Evolutionary conservation across 306 rosid genomes (phyloP), one percentile per base, ranked within the genome.

Genomic region (Vachellia pachyceras): DNA sequence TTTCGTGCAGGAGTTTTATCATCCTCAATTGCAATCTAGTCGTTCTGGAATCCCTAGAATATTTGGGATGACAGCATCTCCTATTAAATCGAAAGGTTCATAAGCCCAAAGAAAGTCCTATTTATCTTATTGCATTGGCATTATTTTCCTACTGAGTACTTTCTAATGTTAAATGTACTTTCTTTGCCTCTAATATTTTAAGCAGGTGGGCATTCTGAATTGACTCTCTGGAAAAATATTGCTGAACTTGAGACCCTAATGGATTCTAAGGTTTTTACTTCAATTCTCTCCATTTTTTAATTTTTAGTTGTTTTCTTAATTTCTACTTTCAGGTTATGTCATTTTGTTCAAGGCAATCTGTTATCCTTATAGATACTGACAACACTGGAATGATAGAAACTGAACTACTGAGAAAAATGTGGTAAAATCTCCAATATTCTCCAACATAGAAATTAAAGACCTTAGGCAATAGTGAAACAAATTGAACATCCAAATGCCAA

Each of bases 11-110:
- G 99, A 93, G 44, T 95, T 92, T 67, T 93, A 91, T 85, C 99
- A 93, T 23, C 77, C 22, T 6, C 90, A 83, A 57, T 47, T 91
- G 82, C 13, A 29, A 6, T 77, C 60, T 67, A 85, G 89, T 23
- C 39, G 55, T 73, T 72, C 85, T 72, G 81, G 83, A 33, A 92
- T 92, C 73, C 99, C 97, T 41, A 83, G 92, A 72, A 89, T 95
- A 80, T 82, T 95, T 36, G 99, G 99, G 81, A 95, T 95, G 99
- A 91, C 97, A 72, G 97, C 97, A 61, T 89, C 99, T 67, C 99
- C 94, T 33, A 85, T 95, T 42, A 95, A 95, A 77, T 83, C 97
- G 4, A 95, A 95, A 85, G 97, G 99, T 95, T 77, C 6, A 17
- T 25, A 73, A 61, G 17, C 70, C 76, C 52, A 10, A 61, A 61